Base-by-base conservation (phyloP, 805 yeast species). In the Yamadazyma takamatsuzukensis region DNA sequence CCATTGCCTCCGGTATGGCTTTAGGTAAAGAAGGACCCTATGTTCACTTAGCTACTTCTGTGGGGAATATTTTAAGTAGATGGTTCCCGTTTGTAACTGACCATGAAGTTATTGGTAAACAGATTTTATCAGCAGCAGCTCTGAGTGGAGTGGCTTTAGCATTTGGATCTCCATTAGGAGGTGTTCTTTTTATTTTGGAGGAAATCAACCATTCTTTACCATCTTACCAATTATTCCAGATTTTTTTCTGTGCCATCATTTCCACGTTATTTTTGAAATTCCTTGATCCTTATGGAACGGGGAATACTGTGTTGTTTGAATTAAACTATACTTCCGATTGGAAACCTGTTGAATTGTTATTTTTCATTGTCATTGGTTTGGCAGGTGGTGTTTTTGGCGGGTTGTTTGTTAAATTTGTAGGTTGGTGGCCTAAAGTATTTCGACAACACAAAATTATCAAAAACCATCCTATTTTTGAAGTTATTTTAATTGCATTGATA, bases 1-100 rank as follows among this genome's bases (percentile, higher is more conserved):
- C 79, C 3, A 73, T 76, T 23, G 75, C 80, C 0, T 72, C 79
- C 0, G 82, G 82, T 2, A 57, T 76, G 58, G 53, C 72, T 9
- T 52, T 76, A 7, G 82, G 82, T 1, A 76, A 76, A 49, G 82
- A 76, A 37, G 82, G 82, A 3, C 82, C 82, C 0, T 76, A 66
- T 45, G 82, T 76, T 15, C 82, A 76, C 49, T 59, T 76, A 29
- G 77, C 80, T 0, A 61, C 80, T 2, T 71, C 76, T 41, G 76
- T 73, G 15, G 82, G 82, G 4, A 76, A 76, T 43, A 64, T 76
- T 13, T 45, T 65, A n/a, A 56, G 72, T 25, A 53, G 82, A 23
- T 41, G 61, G 22, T 74, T 73, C 43, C 57, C 65, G 1, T 64
- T 61, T 43, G 72, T 70, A 30, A 49, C 65, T 34, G 48, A 57